Conservation (phyloP, 2,329 filamentous ascomycete genomes). For the Aspergillus pseudoglaucus region DNA sequence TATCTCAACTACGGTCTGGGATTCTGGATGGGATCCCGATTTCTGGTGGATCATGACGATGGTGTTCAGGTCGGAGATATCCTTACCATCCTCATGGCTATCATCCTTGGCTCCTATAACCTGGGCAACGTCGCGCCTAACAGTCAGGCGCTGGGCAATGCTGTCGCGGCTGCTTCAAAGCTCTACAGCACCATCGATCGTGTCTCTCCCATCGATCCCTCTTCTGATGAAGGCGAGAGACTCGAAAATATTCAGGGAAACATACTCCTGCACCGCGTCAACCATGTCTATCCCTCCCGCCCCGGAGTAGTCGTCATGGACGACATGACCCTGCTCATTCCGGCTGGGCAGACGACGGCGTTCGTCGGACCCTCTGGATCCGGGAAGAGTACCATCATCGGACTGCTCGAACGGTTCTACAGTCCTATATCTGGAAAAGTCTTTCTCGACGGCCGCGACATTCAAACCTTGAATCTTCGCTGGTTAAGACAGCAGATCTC, state of each 20-base stretch:
- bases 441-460: slow-evolving; percentile 74
- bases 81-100: slow-evolving; percentile 78
- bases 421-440: slow-evolving; percentile 75
- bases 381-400: slow-evolving; percentile 91
- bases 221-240: slow-evolving; percentile 62
- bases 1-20: slow-evolving; percentile 82
- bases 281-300: slow-evolving; percentile 89
- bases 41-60: slow-evolving; percentile 55
- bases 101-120: slow-evolving; percentile 90
- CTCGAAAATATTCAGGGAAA: slow-evolving; percentile 67
- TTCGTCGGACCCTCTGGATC: slow-evolving; percentile 90
- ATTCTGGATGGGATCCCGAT: slow-evolving; percentile 81
- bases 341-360: slow-evolving; percentile 89
- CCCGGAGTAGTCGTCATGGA: slow-evolving; percentile 87
- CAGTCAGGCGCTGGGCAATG: slow-evolving; percentile 75
- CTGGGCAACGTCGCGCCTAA: slow-evolving; percentile 84
- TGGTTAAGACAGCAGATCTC: slow-evolving; percentile 92
- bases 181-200: slow-evolving; percentile 94
- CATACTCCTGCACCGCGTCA: slow-evolving; percentile 74
- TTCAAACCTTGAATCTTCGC: slow-evolving; percentile 72
- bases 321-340: slow-evolving; percentile 69
- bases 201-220: slow-evolving; percentile 73
- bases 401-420: slow-evolving; percentile 93
- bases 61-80: slow-evolving; percentile 63
- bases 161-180: slow-evolving; percentile 76